Conservation (phyloP, 2,329 filamentous ascomycete genomes). For the Botrytis byssoidea region DNA sequence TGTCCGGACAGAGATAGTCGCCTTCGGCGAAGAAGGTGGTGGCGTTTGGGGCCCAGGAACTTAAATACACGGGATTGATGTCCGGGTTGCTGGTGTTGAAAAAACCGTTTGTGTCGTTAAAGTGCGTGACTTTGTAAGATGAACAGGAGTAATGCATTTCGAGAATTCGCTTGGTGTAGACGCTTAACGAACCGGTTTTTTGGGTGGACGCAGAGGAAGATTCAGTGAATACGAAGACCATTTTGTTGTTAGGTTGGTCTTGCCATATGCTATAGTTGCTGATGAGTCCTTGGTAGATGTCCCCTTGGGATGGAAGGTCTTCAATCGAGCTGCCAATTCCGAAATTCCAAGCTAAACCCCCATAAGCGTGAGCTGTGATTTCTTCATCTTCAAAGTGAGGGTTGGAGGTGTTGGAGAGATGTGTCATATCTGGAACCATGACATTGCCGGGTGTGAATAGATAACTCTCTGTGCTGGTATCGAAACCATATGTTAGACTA, state of each 20-base stretch:
- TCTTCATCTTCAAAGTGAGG: slow-evolving; percentile 39
- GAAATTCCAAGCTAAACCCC: slow-evolving; percentile 41
- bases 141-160: slow-evolving; percentile 37
- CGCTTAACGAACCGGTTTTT: slow-evolving; percentile 27
- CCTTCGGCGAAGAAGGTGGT: slow-evolving; percentile 43
- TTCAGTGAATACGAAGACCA: slow-evolving; percentile 41
- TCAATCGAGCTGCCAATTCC: slow-evolving; percentile 25
- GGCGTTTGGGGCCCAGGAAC: slow-evolving; percentile 37
- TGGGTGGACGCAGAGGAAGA: slow-evolving; percentile 23
- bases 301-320: background rate
- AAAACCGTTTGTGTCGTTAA: too few relatives aligned
- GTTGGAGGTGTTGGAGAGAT: slow-evolving; percentile 39
- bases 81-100: too few relatives aligned
- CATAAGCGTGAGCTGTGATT: slow-evolving; percentile 47
- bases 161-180: slow-evolving; percentile 41
- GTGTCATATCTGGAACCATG: slow-evolving; percentile 41
- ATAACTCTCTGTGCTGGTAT: slow-evolving; percentile 40
- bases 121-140: slow-evolving; percentile 36
- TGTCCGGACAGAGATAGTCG: slow-evolving; percentile 24
- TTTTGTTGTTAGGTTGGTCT: background rate
- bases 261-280: slow-evolving; percentile 3
- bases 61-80: slow-evolving; percentile 29
- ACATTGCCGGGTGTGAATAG: slow-evolving; percentile 41
- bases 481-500: slow-evolving; percentile 45
- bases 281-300: background rate